Conservation (phyloP, 768 basidiomycete genomes). For the Boletus sp. region DNA sequence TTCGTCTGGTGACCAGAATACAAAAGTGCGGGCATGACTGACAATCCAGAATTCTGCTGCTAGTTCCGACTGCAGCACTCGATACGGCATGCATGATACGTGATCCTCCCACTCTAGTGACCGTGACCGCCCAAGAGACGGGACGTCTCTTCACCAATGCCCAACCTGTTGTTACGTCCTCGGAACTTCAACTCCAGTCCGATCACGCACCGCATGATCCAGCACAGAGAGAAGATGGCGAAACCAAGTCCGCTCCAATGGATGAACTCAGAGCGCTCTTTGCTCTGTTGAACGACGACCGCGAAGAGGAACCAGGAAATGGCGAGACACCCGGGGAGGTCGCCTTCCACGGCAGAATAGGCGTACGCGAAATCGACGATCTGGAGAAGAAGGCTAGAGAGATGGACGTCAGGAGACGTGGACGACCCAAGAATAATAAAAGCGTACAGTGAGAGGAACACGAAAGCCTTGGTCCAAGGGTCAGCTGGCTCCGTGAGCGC, state of each 20-base stretch:
- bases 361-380: constrained; percentile 62
- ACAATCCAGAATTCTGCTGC: neutral
- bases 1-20: neutral
- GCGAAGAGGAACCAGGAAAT: constrained; percentile 68
- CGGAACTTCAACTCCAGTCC: constrained; percentile 37
- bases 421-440: neutral
- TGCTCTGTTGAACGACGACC: constrained; percentile 53
- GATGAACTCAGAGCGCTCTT: constrained; percentile 48
- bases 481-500: constrained; percentile 50
- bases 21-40: constrained; percentile 2
- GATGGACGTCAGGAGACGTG: neutral
- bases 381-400: constrained; percentile 51
- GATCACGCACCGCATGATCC: constrained; percentile 56
- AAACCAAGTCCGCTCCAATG: constrained; percentile 67
- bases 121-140: constrained; percentile 30
- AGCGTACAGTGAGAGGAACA: constrained; percentile 54
- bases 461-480: constrained; percentile 60
- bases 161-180: constrained; percentile 32
- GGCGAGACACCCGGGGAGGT: constrained; percentile 65
- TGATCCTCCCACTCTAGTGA: constrained; percentile 1
- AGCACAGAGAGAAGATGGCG: constrained; percentile 61
- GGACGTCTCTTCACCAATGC: constrained; percentile 32
- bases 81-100: neutral
- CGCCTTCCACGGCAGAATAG: constrained; percentile 61
- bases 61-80: neutral